These are phyloP conservation scores for Ascochyta fabae DNA, from an alignment of 2,329 filamentous ascomycete species.

Conservation along the genomic window DNA sequence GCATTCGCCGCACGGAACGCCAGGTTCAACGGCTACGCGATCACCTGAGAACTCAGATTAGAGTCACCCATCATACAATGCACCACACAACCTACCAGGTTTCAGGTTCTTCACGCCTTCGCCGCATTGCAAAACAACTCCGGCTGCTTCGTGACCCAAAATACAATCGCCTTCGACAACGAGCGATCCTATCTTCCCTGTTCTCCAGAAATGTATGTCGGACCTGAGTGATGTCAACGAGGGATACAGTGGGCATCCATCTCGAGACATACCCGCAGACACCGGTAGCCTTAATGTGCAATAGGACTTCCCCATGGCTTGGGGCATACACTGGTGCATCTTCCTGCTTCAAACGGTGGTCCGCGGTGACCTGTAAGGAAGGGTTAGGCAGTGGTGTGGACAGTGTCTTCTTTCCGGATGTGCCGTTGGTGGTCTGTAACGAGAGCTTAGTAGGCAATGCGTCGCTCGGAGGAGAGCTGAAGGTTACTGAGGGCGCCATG, in stretches of 20 bases:
- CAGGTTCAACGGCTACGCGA: slow-evolving; percentile 70
- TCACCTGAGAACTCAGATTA: slow-evolving; percentile 55
- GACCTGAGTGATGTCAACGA: slow-evolving; percentile 52
- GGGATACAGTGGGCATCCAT: neutral
- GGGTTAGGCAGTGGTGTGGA: slow-evolving; percentile 55
- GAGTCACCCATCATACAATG: neutral
- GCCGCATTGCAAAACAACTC: slow-evolving; percentile 64
- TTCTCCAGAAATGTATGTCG: slow-evolving; percentile 73
- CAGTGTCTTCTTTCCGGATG: slow-evolving; percentile 20
- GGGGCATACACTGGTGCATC: slow-evolving; percentile 65
- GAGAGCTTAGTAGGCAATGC: slow-evolving; percentile 7
- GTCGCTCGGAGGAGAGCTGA: slow-evolving; percentile 3
- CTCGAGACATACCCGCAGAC: slow-evolving; percentile 62
- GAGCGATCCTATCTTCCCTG: slow-evolving; percentile 67
- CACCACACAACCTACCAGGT: slow-evolving; percentile 42
- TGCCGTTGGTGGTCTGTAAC: slow-evolving; percentile 19
- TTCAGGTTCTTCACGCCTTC: slow-evolving; percentile 61
- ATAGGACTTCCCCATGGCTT: slow-evolving; percentile 60
- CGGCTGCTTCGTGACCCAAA: slow-evolving; percentile 69
- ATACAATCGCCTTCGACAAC: slow-evolving; percentile 69
- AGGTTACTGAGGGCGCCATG: slow-evolving; percentile 29
- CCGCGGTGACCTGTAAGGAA: slow-evolving; percentile 65
- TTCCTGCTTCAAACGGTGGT: slow-evolving; percentile 63
- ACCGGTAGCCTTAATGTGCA: slow-evolving; percentile 69
- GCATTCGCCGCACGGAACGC: slow-evolving; percentile 67